Percentiles rank a stretch among this genome's conserved stretches.
Conservation (phyloP, 306 rosid species). For the Quercus engelmannii region DNA sequence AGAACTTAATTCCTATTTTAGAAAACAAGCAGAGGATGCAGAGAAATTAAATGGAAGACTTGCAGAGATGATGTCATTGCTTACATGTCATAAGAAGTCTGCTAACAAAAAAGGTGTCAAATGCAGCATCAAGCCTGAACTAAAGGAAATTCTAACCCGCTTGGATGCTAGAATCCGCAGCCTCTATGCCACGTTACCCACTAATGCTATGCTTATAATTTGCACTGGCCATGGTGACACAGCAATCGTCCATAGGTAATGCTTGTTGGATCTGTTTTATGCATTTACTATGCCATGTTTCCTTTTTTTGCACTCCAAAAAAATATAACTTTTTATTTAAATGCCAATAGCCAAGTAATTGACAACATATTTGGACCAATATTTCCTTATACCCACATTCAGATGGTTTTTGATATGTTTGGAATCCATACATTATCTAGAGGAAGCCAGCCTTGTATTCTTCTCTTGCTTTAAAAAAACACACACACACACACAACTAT, state of each 20-base stretch:
- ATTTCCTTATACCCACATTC: background rate
- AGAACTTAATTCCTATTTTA: slow-evolving; percentile 66
- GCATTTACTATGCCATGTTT: background rate
- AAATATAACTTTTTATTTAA: background rate
- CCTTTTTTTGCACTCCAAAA: background rate
- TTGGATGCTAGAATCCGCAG: slow-evolving; percentile 62
- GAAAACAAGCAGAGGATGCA: slow-evolving; percentile 70
- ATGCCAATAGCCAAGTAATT: background rate
- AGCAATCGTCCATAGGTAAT: slow-evolving; percentile 83
- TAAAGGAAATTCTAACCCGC: slow-evolving; percentile 66
- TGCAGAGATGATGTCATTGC: slow-evolving; percentile 79
- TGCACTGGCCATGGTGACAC: slow-evolving; percentile 98
- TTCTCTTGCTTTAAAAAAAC: too few species aligned
- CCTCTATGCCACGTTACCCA: slow-evolving; percentile 57
- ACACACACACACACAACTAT: too few species aligned
- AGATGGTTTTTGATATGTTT: background rate
- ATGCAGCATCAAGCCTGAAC: slow-evolving; percentile 42
- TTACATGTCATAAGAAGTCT: slow-evolving; percentile 55
- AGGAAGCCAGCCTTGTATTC: too few species aligned
- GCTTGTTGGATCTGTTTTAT: slow-evolving; percentile 7
- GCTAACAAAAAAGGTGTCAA: slow-evolving; percentile 46
- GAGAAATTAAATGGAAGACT: slow-evolving; percentile 68
- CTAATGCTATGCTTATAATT: slow-evolving; percentile 80
- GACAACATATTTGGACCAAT: background rate
- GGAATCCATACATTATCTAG: background rate